Evolutionary conservation across 1,139 yeast species (phyloP).

Genomic region (Yamadazyma mexicana): DNA sequence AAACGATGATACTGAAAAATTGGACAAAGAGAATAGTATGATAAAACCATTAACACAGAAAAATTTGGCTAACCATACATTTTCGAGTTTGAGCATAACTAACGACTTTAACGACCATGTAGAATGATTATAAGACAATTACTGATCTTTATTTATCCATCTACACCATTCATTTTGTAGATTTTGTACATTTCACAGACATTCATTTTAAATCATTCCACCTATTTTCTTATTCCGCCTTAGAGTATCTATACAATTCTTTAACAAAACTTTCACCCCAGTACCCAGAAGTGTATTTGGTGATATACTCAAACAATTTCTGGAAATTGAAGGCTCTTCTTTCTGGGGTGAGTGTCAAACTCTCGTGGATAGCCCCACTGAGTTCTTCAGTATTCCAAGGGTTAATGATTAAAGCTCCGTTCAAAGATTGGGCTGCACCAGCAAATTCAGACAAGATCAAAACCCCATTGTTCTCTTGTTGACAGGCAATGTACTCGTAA

Average conservation of each 20-base stretch:
- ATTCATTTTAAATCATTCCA: no score
- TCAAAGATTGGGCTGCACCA: conserved; percentile 97
- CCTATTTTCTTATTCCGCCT: no score
- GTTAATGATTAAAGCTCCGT: conserved; percentile 90
- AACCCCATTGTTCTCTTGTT: conserved; percentile 81
- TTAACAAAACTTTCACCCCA: conserved; percentile 98
- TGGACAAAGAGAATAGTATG: conserved; percentile 15
- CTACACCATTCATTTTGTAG: no score
- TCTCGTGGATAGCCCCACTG: conserved; percentile 81
- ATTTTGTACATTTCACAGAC: no score
- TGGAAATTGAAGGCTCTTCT: conserved; percentile 75
- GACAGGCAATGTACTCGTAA: conserved; percentile 96
- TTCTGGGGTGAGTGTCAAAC: conserved; percentile 81
- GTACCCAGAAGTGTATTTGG: conserved; percentile 89
- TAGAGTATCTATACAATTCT: conserved; percentile 58
- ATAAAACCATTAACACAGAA: conserved; percentile 31
- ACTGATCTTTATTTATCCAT: not conserved
- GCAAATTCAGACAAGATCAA: conserved; percentile 91
- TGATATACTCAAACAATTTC: conserved; percentile 80
- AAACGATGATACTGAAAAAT: conserved; percentile 9
- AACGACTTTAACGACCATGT: conserved; percentile 28
- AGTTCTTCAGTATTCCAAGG: conserved; percentile 99
- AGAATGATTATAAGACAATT: conserved; percentile 19
- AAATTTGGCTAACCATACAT: conserved; percentile 32
- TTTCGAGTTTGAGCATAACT: conserved; percentile 18